Evolutionary conservation across 2,329 filamentous ascomycete species (phyloP).

Genomic region (Scleromitrula shiraiana): DNA sequence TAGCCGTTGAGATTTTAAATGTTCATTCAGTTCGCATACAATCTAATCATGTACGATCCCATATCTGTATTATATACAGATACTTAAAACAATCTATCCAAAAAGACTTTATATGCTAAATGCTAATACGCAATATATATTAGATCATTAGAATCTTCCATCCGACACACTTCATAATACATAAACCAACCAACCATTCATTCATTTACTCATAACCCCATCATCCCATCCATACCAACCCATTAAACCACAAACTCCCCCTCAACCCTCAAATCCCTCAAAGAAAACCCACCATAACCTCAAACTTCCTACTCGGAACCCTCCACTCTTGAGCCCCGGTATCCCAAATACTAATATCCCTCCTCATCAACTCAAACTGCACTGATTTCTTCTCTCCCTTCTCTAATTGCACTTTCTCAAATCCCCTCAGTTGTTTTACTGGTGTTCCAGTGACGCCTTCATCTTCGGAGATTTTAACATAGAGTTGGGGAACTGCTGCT

Average conservation of each 20-base stretch:
- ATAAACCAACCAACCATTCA: neutral
- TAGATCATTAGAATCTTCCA: too few relatives aligned
- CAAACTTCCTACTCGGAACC: conserved; percentile 15
- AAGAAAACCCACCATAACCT: conserved; percentile 16
- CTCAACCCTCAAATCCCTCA: conserved; percentile 17
- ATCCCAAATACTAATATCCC: conserved; percentile 85
- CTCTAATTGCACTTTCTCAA: conserved; percentile 64
- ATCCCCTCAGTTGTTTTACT: conserved; percentile 60
- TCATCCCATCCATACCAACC: neutral
- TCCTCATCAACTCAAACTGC: conserved; percentile 59
- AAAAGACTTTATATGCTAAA: too few relatives aligned
- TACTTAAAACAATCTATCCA: too few relatives aligned
- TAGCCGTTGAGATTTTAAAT: too few relatives aligned
- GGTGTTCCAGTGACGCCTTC: conserved; percentile 29
- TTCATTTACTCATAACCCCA: neutral
- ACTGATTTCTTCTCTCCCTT: conserved; percentile 61
- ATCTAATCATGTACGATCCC: too few relatives aligned
- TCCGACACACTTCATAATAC: too few relatives aligned
- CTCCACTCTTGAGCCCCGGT: conserved; percentile 70
- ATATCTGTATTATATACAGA: too few relatives aligned
- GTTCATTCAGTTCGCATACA: too few relatives aligned
- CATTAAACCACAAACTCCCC: conserved; percentile 6
- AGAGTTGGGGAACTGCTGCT: conserved; percentile 28
- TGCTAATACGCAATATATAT: too few relatives aligned
- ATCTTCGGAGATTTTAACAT: conserved; percentile 25